Evolutionary conservation across 1,284 basidiomycete species (phyloP).

Genomic region (Golubevia sp.): DNA sequence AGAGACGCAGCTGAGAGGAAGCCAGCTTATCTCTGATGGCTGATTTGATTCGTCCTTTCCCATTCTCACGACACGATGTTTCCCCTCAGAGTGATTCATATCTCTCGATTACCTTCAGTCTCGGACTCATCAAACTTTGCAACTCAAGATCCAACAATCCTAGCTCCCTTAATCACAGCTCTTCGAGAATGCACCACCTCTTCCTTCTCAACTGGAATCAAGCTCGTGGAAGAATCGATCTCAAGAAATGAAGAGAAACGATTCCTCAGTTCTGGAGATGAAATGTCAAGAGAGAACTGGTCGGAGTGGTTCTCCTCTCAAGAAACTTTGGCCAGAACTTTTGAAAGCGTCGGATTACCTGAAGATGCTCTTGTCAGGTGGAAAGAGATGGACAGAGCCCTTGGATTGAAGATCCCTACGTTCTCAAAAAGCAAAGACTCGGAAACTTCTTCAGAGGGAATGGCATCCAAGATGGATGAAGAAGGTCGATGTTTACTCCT

Average conservation of each 20-base stretch:
- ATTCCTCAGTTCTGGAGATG: not conserved
- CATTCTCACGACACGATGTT: too few relatives aligned
- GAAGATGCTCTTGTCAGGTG: conserved; percentile 44
- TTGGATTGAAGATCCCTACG: conserved; percentile 11
- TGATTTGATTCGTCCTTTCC: not conserved
- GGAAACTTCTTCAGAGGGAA: not conserved
- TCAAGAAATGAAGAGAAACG: not conserved
- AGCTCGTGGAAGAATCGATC: not conserved
- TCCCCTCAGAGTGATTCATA: too few relatives aligned
- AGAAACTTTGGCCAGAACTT: conserved; percentile 41
- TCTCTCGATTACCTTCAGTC: too few relatives aligned
- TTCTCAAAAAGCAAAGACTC: not conserved
- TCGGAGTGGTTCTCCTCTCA: conserved; percentile 26
- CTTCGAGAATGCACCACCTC: conserved; percentile 39
- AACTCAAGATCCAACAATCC: conserved; percentile 41
- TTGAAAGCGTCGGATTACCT: conserved; percentile 42
- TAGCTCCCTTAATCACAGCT: conserved; percentile 47
- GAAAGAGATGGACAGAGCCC: conserved; percentile 38
- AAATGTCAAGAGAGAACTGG: not conserved
- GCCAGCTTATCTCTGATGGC: not conserved
- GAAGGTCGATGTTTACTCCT: not conserved
- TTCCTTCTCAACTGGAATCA: not conserved
- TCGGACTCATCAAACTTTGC: too few relatives aligned
- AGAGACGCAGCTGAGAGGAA: too few relatives aligned
- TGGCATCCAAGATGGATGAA: not conserved